A percentile compares a stretch with the other conserved stretches of the same genome.
Evolutionary conservation across 225 moss, liverwort and hornwort genomes (phyloP).

Genomic region (Takakia lepidozioides): DNA sequence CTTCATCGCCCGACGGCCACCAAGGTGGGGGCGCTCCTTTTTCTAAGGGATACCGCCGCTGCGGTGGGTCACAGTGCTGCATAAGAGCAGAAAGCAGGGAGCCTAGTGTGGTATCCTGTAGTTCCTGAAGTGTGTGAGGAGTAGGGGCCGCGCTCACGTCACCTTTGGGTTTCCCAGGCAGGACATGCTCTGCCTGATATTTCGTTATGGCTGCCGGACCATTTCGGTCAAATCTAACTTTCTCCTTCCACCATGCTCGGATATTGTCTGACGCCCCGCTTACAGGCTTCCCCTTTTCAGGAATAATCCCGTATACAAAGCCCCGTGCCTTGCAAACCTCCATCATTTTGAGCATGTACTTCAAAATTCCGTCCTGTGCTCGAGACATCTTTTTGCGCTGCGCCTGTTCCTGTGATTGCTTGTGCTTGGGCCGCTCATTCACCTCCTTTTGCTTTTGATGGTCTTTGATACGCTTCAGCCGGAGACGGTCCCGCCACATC

Average conservation of each 20-base stretch:
- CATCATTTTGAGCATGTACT: conserved; percentile 99
- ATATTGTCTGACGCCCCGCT: conserved; percentile 93
- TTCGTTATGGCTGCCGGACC: conserved; percentile 87
- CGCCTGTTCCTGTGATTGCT: conserved; percentile 93
- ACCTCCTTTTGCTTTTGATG: conserved; percentile 63
- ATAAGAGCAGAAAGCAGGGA: conserved; percentile 86
- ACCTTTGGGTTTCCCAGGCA: conserved; percentile 73
- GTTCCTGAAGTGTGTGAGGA: conserved; percentile 86
- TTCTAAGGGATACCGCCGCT: conserved; percentile 84
- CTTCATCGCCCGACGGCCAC: conserved; percentile 93
- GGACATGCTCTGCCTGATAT: conserved; percentile 84
- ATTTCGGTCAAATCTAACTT: conserved; percentile 93
- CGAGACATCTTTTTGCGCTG: conserved; percentile 96
- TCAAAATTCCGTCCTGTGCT: conserved; percentile 91
- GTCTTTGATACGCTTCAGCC: conserved; percentile 90
- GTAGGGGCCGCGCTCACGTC: conserved; percentile 62
- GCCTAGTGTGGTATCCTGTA: conserved; percentile 92
- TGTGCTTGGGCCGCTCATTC: conserved; percentile 50
- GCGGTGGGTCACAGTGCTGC: conserved; percentile 98
- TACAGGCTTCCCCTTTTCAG: conserved; percentile 96
- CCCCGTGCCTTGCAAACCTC: conserved; percentile 98
- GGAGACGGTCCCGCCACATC: conserved; percentile 82
- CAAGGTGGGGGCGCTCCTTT: conserved; percentile 86
- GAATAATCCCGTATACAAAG: conserved; percentile 96
- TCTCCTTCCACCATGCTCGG: conserved; percentile 99